Evolutionary conservation across 345 rosid genomes (phyloP), one percentile per base, ranked within the genome.

Genomic region (Bruguiera sexangula): DNA sequence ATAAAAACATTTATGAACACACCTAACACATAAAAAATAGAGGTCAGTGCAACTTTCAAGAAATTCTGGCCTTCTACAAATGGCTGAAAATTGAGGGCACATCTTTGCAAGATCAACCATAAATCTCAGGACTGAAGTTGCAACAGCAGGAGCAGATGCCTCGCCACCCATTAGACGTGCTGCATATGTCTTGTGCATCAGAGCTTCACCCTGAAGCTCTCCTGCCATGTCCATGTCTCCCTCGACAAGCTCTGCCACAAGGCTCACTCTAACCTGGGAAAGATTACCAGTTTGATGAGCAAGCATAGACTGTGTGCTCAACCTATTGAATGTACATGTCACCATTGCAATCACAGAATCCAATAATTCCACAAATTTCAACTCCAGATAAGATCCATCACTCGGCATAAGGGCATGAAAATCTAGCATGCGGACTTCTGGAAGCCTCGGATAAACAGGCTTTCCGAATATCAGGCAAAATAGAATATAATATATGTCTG

Each of bases 101-200:
- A 96, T 92, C 84, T 96, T 96, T 67, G 96, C 97, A 65, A 96
- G 87, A 84, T 96, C 99, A 85, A 96, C 99, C 99, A 96, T 92
- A 79, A 96, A 96, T 76, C 97, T 87, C 73, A 96, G 86, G 67
- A 96, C 94, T 8, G 99, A 83, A 43, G 98, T 96, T 13, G 98
- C 98, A 78, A 96, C 93, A 76, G 94, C 96, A 71, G 99, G 99
- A 85, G 99, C 98, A 57, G 96, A 87, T 65, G 99, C 98, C 85
- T 96, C 97, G 43, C 99, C 99, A 73, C 97, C 95, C 99, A 90
- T 92, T 75, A 96, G 77, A 61, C 98, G 94, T 16, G 99, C 98
- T 2, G 99, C 99, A 76, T 96, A 96, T 18, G 99, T 96, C 86
- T 92, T 96, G 74, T 96, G 99, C 99, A 96, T 96, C 75, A 92